A percentile compares a stretch with the other conserved stretches of the same genome.
phyloP scores from a whole-genome alignment of 805 yeast genomes.

The Scheffersomyces coipomensis region DNA sequence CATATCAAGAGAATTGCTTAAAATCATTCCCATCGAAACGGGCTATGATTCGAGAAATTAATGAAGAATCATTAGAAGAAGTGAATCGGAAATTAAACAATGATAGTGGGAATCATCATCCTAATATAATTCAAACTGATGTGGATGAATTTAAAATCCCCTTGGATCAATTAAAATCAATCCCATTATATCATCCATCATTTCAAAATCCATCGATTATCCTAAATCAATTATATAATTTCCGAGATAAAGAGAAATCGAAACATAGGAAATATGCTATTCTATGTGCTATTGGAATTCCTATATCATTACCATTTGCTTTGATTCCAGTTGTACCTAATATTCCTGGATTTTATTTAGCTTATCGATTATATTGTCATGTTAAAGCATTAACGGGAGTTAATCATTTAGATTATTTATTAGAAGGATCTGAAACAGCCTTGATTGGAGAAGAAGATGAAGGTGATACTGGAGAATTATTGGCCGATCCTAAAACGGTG shows the following conservation, averaged over 20 bases:
- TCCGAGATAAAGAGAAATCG: conserved; percentile 43
- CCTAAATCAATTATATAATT: conserved; percentile 37
- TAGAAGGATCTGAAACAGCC: conserved; percentile 23
- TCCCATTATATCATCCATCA: conserved; percentile 39
- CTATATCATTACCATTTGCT: conserved; percentile 78
- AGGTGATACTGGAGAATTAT: neutral
- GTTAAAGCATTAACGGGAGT: conserved; percentile 77
- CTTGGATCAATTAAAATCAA: conserved; percentile 31
- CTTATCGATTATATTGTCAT: conserved; percentile 82
- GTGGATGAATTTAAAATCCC: conserved; percentile 24
- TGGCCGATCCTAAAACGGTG: conserved; percentile 5
- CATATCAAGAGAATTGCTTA: conserved; percentile 78
- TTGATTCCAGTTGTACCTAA: conserved; percentile 86
- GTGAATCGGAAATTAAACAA: conserved; percentile 3
- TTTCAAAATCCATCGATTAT: conserved; percentile 31
- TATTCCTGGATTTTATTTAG: conserved; percentile 84
- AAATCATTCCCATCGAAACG: conserved; percentile 71
- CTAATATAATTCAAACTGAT: conserved; percentile 23
- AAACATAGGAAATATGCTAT: conserved; percentile 58
- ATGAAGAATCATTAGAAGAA: conserved; percentile 17
- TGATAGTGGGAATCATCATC: conserved; percentile 1
- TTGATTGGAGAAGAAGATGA: conserved; percentile 1
- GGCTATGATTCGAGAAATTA: conserved; percentile 52
- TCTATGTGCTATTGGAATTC: conserved; percentile 59
- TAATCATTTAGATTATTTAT: conserved; percentile 57